Evolutionary conservation across 225 moss, liverwort and hornwort genomes (phyloP).

Genomic region (Thuidium tamariscinum): DNA sequence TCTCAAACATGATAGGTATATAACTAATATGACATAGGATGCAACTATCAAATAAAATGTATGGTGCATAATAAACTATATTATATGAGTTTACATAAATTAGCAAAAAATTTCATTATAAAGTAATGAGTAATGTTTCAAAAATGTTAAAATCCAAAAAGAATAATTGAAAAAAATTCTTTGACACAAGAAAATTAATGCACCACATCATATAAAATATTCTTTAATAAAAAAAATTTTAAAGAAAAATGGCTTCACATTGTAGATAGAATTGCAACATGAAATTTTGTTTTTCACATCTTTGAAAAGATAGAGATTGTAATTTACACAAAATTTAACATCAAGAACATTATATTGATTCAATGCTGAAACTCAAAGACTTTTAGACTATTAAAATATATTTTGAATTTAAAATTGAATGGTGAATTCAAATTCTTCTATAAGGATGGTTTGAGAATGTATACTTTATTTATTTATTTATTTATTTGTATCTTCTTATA

Average conservation of each 20-base stretch:
- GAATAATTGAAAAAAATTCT: not conserved
- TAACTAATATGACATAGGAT: too few species aligned
- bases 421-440: not conserved
- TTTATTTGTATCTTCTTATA: not conserved
- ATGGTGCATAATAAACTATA: not conserved
- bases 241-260: not conserved
- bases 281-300: not conserved
- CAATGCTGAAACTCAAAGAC: not conserved
- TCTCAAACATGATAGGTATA: too few species aligned
- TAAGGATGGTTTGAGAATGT: too few species aligned
- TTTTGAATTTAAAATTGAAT: not conserved
- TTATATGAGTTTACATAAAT: not conserved
- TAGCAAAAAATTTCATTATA: fast-evolving
- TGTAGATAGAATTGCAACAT: not conserved
- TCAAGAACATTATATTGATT: not conserved
- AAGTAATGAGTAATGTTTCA: not conserved
- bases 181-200: not conserved
- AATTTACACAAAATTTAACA: not conserved
- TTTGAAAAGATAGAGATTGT: not conserved
- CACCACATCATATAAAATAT: not conserved
- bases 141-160: not conserved
- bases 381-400: not conserved
- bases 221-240: not conserved
- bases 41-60: too few species aligned
- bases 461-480: too few species aligned